These are phyloP conservation scores for Haplosporangium sp. DNA, from an alignment of 371 early-diverging fungal genomes.

Conservation along the genomic window DNA sequence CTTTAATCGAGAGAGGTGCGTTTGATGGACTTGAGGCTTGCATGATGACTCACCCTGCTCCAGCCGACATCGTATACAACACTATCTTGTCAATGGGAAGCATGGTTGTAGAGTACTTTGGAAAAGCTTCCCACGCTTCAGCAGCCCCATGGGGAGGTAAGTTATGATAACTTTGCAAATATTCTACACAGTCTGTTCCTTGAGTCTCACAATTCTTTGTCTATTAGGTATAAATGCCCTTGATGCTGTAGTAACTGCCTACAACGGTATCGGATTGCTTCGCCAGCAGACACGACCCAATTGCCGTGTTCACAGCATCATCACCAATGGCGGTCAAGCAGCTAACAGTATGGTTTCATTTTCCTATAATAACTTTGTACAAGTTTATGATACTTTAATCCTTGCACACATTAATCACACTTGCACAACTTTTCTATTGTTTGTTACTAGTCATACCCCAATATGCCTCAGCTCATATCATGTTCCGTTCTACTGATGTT, in stretches of 20 bases:
- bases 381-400: too few relatives aligned
- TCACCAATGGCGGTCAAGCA: constrained; percentile 74
- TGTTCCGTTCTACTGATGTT: constrained; percentile 65
- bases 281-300: constrained; percentile 70
- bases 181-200: too few relatives aligned
- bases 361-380: neutral
- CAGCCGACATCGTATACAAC: constrained; percentile 30
- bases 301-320: constrained; percentile 79
- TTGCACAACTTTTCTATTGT: neutral
- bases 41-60: constrained; percentile 85
- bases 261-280: constrained; percentile 62
- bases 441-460: constrained; percentile 65
- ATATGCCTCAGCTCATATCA: constrained; percentile 65
- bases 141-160: constrained; percentile 55
- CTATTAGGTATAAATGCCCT: constrained; percentile 69
- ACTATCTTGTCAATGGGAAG: constrained; percentile 57
- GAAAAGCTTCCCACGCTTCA: constrained; percentile 69
- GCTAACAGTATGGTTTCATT: constrained; percentile 56
- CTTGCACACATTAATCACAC: neutral
- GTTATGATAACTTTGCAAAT: too few relatives aligned
- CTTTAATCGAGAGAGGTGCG: constrained; percentile 70
- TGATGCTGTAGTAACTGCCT: constrained; percentile 67
- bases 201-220: too few relatives aligned
- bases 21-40: constrained; percentile 74
- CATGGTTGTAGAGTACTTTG: constrained; percentile 71